These are phyloP conservation scores for Saprolegnia parasitica DNA, from an alignment of 352 stramenopile genomes.

Conservation along the genomic window DNA sequence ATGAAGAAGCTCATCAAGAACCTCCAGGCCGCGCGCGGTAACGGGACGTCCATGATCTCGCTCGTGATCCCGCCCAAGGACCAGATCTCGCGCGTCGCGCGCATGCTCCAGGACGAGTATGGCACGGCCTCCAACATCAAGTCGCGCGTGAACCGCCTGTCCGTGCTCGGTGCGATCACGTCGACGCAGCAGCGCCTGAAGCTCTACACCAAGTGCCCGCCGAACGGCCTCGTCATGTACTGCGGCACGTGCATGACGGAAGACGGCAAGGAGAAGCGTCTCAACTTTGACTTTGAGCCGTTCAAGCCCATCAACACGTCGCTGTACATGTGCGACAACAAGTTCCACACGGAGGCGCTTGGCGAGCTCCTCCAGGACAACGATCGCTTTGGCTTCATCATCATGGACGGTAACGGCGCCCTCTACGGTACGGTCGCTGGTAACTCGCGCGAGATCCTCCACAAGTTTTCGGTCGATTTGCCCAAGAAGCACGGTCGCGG, in stretches of 20 bases:
- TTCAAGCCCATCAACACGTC: slow-evolving; percentile 99
- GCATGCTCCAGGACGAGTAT: slow-evolving; percentile 99
- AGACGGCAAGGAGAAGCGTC: slow-evolving; percentile 98
- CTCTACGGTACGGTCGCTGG: slow-evolving; percentile 97
- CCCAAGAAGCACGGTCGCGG: slow-evolving; percentile 99
- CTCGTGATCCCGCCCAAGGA: slow-evolving; percentile 98
- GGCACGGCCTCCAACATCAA: slow-evolving; percentile 99
- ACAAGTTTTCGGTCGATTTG: slow-evolving; percentile 97
- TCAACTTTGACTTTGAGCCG: slow-evolving; percentile 99
- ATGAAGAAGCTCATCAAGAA: slow-evolving; percentile 99
- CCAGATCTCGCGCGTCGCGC: slow-evolving; percentile 96
- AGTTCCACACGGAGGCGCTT: slow-evolving; percentile 99
- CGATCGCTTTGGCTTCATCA: slow-evolving; percentile 98
- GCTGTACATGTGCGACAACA: slow-evolving; percentile 99
- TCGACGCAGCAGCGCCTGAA: slow-evolving; percentile 99
- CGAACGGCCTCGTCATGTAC: slow-evolving; percentile 99
- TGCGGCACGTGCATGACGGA: slow-evolving; percentile 99
- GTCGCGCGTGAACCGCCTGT: slow-evolving; percentile 97
- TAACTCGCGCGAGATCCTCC: slow-evolving; percentile 89
- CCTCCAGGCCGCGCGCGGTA: slow-evolving; percentile 86
- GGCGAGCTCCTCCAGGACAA: slow-evolving; percentile 98
- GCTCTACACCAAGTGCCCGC: slow-evolving; percentile 95
- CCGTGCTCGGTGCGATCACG: slow-evolving; percentile 97
- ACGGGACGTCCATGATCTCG: slow-evolving; percentile 99
- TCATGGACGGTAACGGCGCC: slow-evolving; percentile 99